These are phyloP conservation scores for Usnea hakonensis DNA, from an alignment of 495 filamentous ascomycete species.

Conservation along the genomic window DNA sequence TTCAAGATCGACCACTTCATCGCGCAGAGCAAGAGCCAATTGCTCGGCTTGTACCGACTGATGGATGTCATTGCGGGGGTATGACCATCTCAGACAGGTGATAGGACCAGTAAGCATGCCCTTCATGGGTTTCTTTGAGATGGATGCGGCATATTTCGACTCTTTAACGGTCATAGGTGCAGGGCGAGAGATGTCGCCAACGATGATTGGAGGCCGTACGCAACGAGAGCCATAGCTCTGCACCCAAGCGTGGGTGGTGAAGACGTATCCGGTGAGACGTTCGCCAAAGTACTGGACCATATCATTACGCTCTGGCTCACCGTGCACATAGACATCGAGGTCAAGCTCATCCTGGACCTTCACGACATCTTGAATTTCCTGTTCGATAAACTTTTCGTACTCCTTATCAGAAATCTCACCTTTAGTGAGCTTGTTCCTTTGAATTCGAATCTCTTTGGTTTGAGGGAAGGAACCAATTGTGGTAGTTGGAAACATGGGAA, in stretches of 20 bases:
- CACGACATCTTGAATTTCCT: conserved; percentile 88
- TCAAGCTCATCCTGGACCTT: conserved; percentile 96
- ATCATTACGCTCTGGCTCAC: conserved; percentile 98
- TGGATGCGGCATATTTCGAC: conserved; percentile 92
- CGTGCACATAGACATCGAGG: conserved; percentile 94
- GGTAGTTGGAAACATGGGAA: conserved; percentile 96
- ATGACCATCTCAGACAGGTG: conserved; percentile 97
- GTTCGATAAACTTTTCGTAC: conserved; percentile 97
- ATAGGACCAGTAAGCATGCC: conserved; percentile 99
- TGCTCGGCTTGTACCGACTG: conserved; percentile 98
- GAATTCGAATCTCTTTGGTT: conserved; percentile 93
- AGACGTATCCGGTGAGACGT: conserved; percentile 91
- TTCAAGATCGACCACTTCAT: conserved; percentile 97
- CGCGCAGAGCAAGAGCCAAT: conserved; percentile 93
- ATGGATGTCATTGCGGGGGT: conserved; percentile 98
- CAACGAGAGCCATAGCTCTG: conserved; percentile 97
- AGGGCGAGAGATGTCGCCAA: conserved; percentile 95
- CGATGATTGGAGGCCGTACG: conserved; percentile 94
- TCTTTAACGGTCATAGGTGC: conserved; percentile 99
- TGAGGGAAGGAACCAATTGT: conserved; percentile 99
- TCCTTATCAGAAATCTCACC: conserved; percentile 82
- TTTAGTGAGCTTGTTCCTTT: conserved; percentile 97
- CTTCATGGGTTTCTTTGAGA: conserved; percentile 99
- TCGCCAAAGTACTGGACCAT: conserved; percentile 99
- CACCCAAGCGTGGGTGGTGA: conserved; percentile 98